Percentiles rank a stretch among this genome's conserved stretches.
phyloP scores from a whole-genome alignment of 2,329 filamentous ascomycete species.

The Penicillium sp. region DNA sequence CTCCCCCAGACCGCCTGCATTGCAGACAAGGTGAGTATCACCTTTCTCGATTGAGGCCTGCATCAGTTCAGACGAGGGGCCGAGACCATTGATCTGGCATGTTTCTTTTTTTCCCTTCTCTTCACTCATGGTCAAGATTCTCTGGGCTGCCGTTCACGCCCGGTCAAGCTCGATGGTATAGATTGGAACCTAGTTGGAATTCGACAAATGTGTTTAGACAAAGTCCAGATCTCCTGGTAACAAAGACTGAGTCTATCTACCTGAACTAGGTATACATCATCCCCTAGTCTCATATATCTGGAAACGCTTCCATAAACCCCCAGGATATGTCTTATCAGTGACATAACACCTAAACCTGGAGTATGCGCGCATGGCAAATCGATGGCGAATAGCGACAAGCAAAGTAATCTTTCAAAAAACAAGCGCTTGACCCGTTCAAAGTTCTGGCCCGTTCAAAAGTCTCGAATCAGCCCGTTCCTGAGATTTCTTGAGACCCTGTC shows the following conservation, averaged over 20 bases:
- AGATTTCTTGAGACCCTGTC: not conserved
- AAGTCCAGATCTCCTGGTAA: not conserved
- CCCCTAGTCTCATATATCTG: not conserved
- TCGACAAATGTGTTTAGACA: too few relatives aligned
- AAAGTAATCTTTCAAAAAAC: not conserved
- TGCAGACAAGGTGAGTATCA: slow-evolving; percentile 5
- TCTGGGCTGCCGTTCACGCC: not conserved
- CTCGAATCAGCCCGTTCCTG: not conserved
- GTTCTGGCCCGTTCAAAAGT: not conserved
- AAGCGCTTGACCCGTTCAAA: not conserved
- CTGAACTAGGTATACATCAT: not conserved
- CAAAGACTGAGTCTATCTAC: not conserved
- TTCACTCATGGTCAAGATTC: not conserved
- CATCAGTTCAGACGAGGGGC: not conserved
- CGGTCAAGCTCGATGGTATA: not conserved
- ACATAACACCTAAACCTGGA: not conserved
- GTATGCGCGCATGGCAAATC: not conserved
- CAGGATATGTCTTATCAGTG: not conserved
- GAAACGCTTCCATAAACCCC: not conserved
- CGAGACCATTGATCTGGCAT: not conserved
- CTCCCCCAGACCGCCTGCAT: slow-evolving; percentile 17
- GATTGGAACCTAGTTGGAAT: not conserved
- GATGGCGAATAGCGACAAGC: not conserved
- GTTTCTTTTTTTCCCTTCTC: not conserved
- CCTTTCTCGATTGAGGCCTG: slow-evolving; percentile 3